Conservation (phyloP, 2,329 filamentous ascomycete species). For the Aspergillus costaricaensis region DNA sequence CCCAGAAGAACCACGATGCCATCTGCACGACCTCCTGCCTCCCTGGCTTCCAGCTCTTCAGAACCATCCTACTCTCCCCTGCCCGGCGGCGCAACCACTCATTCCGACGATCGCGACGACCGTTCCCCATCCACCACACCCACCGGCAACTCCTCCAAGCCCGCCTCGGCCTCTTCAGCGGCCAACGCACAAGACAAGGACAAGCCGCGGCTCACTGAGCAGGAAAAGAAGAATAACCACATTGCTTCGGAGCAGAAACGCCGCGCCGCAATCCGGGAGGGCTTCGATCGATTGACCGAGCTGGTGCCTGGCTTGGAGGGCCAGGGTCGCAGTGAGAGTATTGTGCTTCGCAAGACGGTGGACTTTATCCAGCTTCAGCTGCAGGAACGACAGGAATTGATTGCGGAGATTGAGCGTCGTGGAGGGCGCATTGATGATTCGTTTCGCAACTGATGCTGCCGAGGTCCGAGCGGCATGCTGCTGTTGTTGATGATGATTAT, state of each 20-base stretch:
- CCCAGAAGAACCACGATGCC: constrained; percentile 23
- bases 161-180: constrained; percentile 11
- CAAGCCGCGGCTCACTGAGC: constrained; percentile 66
- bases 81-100: constrained; percentile 25
- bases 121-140: constrained; percentile 39
- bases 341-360: constrained; percentile 73
- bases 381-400: constrained; percentile 58
- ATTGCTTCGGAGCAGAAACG: constrained; percentile 68
- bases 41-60: constrained; percentile 28
- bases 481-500: not conserved
- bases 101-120: constrained; percentile 33
- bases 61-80: constrained; percentile 27
- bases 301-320: constrained; percentile 81
- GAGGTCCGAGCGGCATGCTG: not conserved
- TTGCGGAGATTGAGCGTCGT: constrained; percentile 60
- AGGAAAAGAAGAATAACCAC: constrained; percentile 74
- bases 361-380: constrained; percentile 66
- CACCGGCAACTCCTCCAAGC: constrained; percentile 27
- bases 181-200: constrained; percentile 42
- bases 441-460: constrained; percentile 26
- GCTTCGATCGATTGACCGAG: constrained; percentile 77
- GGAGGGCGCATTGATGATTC: constrained; percentile 57
- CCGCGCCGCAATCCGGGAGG: constrained; percentile 74
- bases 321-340: constrained; percentile 79
- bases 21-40: constrained; percentile 26